Evolutionary conservation across 805 yeast genomes (phyloP).

Genomic region (Metschnikowia noctiluminum): DNA sequence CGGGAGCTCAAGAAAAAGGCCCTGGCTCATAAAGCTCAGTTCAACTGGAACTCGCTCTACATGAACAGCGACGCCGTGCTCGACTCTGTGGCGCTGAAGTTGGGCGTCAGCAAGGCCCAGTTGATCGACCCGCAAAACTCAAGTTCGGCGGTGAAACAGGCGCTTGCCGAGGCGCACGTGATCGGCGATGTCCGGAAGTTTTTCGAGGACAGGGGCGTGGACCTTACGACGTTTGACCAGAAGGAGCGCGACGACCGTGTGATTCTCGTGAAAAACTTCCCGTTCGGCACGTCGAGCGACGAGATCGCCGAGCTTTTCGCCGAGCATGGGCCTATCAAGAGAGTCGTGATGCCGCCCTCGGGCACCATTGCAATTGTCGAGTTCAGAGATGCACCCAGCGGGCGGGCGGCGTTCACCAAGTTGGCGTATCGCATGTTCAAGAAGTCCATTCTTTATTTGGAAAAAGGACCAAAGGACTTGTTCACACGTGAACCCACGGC

Average conservation of each 20-base stretch:
- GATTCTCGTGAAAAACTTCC: constrained; percentile 85
- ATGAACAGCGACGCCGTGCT: constrained; percentile 90
- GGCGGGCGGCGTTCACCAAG: constrained; percentile 85
- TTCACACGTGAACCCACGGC: constrained; percentile 60
- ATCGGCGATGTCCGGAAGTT: constrained; percentile 86
- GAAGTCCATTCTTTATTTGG: constrained; percentile 82
- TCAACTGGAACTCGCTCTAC: constrained; percentile 92
- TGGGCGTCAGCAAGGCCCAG: constrained; percentile 81
- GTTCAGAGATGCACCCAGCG: constrained; percentile 76
- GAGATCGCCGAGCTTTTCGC: constrained; percentile 82
- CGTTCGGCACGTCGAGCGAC: constrained; percentile 75
- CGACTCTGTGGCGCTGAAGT: constrained; percentile 78
- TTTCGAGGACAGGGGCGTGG: constrained; percentile 84
- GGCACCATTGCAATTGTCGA: constrained; percentile 95
- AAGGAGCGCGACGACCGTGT: constrained; percentile 76
- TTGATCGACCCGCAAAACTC: constrained; percentile 85
- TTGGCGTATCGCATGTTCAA: constrained; percentile 85
- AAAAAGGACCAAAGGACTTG: constrained; percentile 86
- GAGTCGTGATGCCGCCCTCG: constrained; percentile 91
- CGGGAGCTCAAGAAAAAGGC: constrained; percentile 77
- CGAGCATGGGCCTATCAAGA: constrained; percentile 72
- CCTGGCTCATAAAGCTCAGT: constrained; percentile 80
- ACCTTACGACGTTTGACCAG: constrained; percentile 63
- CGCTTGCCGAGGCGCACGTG: constrained; percentile 94
- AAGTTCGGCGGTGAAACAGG: constrained; percentile 90